phyloP scores from a whole-genome alignment of 345 rosid species.

The Linum lewisii region DNA sequence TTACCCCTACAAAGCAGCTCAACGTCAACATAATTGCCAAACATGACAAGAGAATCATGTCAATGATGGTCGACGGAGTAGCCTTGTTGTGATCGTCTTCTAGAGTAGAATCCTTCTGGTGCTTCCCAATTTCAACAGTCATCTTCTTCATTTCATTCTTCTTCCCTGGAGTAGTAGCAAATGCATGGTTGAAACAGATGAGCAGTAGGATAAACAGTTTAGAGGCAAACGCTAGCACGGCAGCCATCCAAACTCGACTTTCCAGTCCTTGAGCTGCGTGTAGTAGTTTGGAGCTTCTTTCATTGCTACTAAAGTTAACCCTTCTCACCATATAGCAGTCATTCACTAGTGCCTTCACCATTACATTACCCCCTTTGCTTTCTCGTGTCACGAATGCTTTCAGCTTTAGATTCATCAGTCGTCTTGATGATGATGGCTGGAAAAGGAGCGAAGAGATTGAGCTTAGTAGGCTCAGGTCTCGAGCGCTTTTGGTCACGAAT shows the following conservation, averaged over 20 bases:
- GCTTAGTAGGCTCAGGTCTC: slow-evolving; percentile 45
- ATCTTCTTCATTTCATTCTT: slow-evolving; percentile 20
- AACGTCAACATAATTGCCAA: slow-evolving; percentile 36
- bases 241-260: slow-evolving; percentile 33
- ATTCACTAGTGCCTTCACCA: slow-evolving; percentile 34
- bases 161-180: slow-evolving; percentile 39
- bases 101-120: slow-evolving; percentile 9
- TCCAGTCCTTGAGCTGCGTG: slow-evolving; percentile 43
- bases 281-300: slow-evolving; percentile 21
- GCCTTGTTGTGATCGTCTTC: slow-evolving; percentile 23
- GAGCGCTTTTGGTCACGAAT: slow-evolving; percentile 39
- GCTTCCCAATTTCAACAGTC: slow-evolving; percentile 9
- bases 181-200: slow-evolving; percentile 37
- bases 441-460: slow-evolving; percentile 44
- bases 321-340: slow-evolving; percentile 32
- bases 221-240: slow-evolving; percentile 30
- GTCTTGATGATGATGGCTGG: slow-evolving; percentile 15
- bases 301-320: slow-evolving; percentile 30
- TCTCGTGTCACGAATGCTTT: slow-evolving; percentile 63
- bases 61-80: slow-evolving; percentile 58
- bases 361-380: slow-evolving; percentile 18
- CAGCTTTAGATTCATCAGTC: slow-evolving; percentile 35
- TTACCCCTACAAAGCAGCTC: slow-evolving; percentile 30
- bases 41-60: slow-evolving; percentile 44
- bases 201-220: slow-evolving; percentile 40